Evolutionary conservation across 805 yeast species (phyloP).

Genomic region (Ogataea trehalophila): DNA sequence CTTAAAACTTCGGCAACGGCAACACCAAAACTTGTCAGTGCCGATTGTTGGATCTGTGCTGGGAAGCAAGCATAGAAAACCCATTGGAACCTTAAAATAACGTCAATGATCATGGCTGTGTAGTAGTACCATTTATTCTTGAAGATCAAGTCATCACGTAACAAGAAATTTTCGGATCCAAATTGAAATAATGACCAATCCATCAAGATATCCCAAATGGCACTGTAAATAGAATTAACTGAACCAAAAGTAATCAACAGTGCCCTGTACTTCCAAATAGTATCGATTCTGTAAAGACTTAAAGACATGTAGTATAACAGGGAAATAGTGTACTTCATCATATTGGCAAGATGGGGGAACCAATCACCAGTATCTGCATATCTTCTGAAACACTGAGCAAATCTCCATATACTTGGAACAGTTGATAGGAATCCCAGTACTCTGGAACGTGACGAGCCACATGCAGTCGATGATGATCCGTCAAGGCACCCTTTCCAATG

Average conservation of each 20-base stretch:
- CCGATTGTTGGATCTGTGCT: conserved; percentile 77
- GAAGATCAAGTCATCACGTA: conserved; percentile 71
- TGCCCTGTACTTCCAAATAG: conserved; percentile 38
- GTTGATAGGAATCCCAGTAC: conserved; percentile 79
- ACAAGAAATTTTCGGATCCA: conserved; percentile 47
- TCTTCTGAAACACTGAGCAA: conserved; percentile 87
- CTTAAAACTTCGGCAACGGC: conserved; percentile 80
- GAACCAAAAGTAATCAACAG: conserved; percentile 70
- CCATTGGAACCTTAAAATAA: conserved; percentile 85
- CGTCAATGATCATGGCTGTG: conserved; percentile 66
- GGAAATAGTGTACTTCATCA: conserved; percentile 67
- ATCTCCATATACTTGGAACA: conserved; percentile 86
- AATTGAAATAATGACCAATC: conserved; percentile 90
- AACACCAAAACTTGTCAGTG: conserved; percentile 75
- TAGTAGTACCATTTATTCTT: conserved; percentile 61
- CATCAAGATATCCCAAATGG: conserved; percentile 89
- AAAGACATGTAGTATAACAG: conserved; percentile 65
- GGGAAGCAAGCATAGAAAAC: conserved; percentile 79
- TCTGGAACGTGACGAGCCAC: conserved; percentile 78
- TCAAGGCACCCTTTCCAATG: conserved; percentile 57
- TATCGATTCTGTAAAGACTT: conserved; percentile 71
- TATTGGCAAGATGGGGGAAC: conserved; percentile 94
- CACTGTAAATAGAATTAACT: conserved; percentile 63
- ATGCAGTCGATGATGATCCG: conserved; percentile 36
- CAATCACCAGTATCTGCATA: conserved; percentile 89